A percentile compares a stretch with the other conserved stretches of the same genome.
phyloP scores from a whole-genome alignment of 768 basidiomycete genomes.

The Epithele typhae region DNA sequence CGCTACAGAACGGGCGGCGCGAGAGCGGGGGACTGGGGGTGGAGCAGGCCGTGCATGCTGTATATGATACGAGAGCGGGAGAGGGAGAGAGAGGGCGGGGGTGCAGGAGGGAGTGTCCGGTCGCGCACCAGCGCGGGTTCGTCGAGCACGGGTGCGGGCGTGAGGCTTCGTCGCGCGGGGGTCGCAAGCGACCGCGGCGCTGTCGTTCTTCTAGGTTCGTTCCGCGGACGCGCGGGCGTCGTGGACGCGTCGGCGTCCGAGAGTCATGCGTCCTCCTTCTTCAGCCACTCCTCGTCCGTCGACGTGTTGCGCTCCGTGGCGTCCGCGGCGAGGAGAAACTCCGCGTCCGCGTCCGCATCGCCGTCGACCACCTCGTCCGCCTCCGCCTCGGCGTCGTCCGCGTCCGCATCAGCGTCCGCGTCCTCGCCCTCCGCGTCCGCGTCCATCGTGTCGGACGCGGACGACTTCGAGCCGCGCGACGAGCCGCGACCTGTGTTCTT shows the following conservation, averaged over 20 bases:
- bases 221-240: no score
- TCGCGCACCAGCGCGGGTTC: not conserved
- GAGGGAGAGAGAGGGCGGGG: no score
- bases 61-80: no score
- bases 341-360: constrained; percentile 30
- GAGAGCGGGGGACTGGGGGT: not conserved
- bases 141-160: not conserved
- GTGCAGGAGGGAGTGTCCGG: no score
- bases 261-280: constrained; percentile 23
- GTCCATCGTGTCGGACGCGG: no score
- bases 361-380: constrained; percentile 28
- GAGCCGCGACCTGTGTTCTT: not conserved
- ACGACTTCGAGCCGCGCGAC: no score
- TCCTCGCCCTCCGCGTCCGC: constrained; percentile 18
- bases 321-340: constrained; percentile 34
- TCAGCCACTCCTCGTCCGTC: constrained; percentile 23
- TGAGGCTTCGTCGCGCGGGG: not conserved
- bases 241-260: no score
- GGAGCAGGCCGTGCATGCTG: not conserved
- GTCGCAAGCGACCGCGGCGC: not conserved
- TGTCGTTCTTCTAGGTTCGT: no score
- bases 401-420: constrained; percentile 26
- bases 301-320: constrained; percentile 31
- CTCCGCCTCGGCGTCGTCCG: constrained; percentile 28
- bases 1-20: not conserved